These are phyloP conservation scores for Cercospora citrullina DNA, from an alignment of 2,329 filamentous ascomycete species.

Conservation along the genomic window DNA sequence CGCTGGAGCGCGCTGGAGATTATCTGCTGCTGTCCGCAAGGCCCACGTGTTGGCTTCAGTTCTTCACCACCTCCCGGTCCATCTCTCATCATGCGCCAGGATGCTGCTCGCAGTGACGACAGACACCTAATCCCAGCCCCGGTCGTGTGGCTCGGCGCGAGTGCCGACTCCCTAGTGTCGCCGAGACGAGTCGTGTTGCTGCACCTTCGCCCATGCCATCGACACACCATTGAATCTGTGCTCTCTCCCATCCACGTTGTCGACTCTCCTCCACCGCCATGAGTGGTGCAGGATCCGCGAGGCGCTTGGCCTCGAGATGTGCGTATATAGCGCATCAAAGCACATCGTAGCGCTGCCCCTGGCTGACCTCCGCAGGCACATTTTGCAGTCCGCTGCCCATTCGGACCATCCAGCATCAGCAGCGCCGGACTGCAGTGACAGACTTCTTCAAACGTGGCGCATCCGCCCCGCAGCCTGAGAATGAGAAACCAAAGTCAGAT, in stretches of 20 bases:
- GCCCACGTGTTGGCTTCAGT: constrained; percentile 5
- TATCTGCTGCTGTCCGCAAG: not conserved
- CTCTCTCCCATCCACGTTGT: not conserved
- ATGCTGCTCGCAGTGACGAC: constrained; percentile 4
- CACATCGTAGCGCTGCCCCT: not conserved
- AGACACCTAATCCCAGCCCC: not conserved
- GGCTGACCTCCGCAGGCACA: constrained; percentile 11
- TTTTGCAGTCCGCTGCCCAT: constrained; percentile 18
- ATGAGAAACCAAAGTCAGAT: constrained; percentile 10
- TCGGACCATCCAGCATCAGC: constrained; percentile 13
- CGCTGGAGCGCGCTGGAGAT: not conserved
- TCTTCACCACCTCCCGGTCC: not conserved
- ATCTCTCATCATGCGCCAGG: not conserved
- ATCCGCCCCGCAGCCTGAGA: not conserved
- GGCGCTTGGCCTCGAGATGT: constrained; percentile 64
- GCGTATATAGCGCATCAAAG: constrained; percentile 35
- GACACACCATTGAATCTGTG: not conserved
- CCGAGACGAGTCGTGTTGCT: not conserved
- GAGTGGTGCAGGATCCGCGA: constrained; percentile 64
- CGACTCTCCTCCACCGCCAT: constrained; percentile 45
- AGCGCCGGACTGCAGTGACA: constrained; percentile 9
- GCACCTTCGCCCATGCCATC: not conserved
- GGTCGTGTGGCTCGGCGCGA: constrained; percentile 1
- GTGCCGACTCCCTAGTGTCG: constrained; percentile 2
- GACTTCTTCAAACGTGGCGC: constrained; percentile 8